Conservation (phyloP, 1,284 basidiomycete genomes). For the Heterobasidion parviporum region DNA sequence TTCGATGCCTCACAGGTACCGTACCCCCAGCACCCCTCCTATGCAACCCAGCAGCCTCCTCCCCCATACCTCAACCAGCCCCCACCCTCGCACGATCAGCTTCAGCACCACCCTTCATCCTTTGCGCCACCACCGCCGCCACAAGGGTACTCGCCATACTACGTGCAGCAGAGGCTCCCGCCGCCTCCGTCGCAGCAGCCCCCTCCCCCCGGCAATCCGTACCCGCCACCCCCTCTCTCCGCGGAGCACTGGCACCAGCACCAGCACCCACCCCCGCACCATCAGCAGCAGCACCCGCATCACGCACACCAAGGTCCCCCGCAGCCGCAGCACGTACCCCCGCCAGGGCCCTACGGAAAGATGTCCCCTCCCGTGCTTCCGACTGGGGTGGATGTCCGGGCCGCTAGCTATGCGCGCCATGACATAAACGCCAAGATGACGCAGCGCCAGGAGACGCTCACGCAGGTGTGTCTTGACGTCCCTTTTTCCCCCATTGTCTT, state of each 20-base stretch:
- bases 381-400: slow-evolving; percentile 5
- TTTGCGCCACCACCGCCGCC: slow-evolving; percentile 11
- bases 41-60: slow-evolving; percentile 19
- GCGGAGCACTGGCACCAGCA: slow-evolving; percentile 26
- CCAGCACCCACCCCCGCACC: slow-evolving; percentile 18
- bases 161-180: slow-evolving; percentile 16
- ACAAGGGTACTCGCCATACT: slow-evolving; percentile 8
- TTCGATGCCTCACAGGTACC: slow-evolving; percentile 9
- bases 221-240: slow-evolving; percentile 22
- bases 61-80: slow-evolving; percentile 17
- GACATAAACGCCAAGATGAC: slow-evolving; percentile 11
- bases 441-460: slow-evolving; percentile 12
- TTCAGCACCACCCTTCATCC: slow-evolving; percentile 9
- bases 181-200: slow-evolving; percentile 15
- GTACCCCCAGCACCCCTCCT: slow-evolving; percentile 12
- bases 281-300: slow-evolving; percentile 23
- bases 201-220: slow-evolving; percentile 15
- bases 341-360: slow-evolving; percentile 8
- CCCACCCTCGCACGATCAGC: slow-evolving; percentile 15
- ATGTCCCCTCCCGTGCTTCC: slow-evolving; percentile 11
- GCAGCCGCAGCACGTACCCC: slow-evolving; percentile 10
- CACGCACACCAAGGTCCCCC: slow-evolving; percentile 19
- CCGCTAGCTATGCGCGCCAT: slow-evolving; percentile 5
- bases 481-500: slow-evolving; percentile 4
- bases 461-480: slow-evolving; percentile 13